Evolutionary conservation across 345 rosid species (phyloP).

Genomic region (Camelina neglecta): DNA sequence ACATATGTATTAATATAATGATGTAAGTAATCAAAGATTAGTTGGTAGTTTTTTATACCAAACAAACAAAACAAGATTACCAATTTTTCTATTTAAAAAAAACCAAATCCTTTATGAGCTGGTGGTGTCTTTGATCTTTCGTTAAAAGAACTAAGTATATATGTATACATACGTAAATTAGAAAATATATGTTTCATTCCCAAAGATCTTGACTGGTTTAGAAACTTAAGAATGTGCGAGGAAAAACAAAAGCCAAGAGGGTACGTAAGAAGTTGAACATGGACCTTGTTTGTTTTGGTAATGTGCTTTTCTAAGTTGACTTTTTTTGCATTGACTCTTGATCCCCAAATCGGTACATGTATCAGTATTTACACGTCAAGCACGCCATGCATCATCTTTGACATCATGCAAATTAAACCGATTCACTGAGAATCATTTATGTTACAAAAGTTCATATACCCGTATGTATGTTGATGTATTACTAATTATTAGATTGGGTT

Average conservation of each 20-base stretch:
- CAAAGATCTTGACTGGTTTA: slow-evolving; percentile 21
- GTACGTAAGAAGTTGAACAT: slow-evolving; percentile 21
- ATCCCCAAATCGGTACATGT: slow-evolving; percentile 35
- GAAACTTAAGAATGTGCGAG: slow-evolving; percentile 25
- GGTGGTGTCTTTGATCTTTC: neutral
- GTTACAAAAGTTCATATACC: neutral
- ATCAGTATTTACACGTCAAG: slow-evolving; percentile 19
- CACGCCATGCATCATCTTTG: slow-evolving; percentile 21
- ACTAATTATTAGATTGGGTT: neutral
- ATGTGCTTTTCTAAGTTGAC: slow-evolving; percentile 42
- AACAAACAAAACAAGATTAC: slow-evolving; percentile 2
- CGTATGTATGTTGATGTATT: neutral
- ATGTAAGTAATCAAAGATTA: neutral
- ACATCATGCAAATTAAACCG: slow-evolving; percentile 10
- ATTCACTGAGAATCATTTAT: slow-evolving; percentile 1
- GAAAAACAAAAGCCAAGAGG: slow-evolving; percentile 8
- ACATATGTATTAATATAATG: too few species aligned
- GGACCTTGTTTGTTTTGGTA: slow-evolving; percentile 35
- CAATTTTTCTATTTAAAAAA: neutral
- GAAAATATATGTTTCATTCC: slow-evolving; percentile 19
- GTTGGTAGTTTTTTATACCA: neutral
- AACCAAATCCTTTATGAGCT: neutral
- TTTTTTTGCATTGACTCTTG: slow-evolving; percentile 37
- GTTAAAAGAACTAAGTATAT: neutral
- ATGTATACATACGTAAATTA: neutral